These are phyloP conservation scores for Candida cerambycidarum DNA, from an alignment of 805 yeast species.

Conservation along the genomic window DNA sequence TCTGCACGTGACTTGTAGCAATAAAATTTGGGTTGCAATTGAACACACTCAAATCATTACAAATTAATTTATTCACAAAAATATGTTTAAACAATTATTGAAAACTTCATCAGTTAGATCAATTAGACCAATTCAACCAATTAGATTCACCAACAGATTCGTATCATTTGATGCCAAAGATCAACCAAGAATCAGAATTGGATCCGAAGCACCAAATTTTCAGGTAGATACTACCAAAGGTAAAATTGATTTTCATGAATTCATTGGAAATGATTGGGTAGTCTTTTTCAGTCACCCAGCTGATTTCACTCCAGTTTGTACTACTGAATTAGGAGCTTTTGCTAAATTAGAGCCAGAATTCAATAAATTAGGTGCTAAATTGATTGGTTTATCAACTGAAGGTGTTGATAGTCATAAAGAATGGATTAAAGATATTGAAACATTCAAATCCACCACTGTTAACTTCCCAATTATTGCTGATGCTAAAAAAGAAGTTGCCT, in stretches of 20 bases:
- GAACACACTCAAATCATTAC: neutral
- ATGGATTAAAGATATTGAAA: constrained; percentile 73
- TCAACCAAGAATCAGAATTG: constrained; percentile 50
- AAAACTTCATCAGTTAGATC: constrained; percentile 3
- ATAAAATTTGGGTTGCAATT: neutral
- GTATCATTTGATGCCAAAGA: constrained; percentile 34
- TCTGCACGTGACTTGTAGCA: constrained; percentile 14
- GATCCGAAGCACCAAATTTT: constrained; percentile 71
- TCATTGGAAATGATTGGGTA: constrained; percentile 60
- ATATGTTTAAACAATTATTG: constrained; percentile 17
- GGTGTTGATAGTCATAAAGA: constrained; percentile 57
- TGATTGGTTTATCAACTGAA: constrained; percentile 70
- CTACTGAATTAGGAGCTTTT: constrained; percentile 77
- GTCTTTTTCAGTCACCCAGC: constrained; percentile 75
- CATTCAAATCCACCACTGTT: constrained; percentile 37
- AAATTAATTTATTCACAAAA: neutral
- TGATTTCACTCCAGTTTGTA: constrained; percentile 78
- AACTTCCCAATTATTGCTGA: constrained; percentile 72
- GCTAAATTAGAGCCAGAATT: constrained; percentile 72
- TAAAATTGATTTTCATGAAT: constrained; percentile 61
- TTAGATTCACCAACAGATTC: constrained; percentile 17
- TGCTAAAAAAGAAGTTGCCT: constrained; percentile 58
- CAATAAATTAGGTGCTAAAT: constrained; percentile 59
- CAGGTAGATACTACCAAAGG: constrained; percentile 63
- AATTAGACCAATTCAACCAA: constrained; percentile 3